Evolutionary conservation across 2,329 filamentous ascomycete genomes (phyloP), one percentile per base, ranked within the genome.

Genomic region (Pseudocercospora fuligena): DNA sequence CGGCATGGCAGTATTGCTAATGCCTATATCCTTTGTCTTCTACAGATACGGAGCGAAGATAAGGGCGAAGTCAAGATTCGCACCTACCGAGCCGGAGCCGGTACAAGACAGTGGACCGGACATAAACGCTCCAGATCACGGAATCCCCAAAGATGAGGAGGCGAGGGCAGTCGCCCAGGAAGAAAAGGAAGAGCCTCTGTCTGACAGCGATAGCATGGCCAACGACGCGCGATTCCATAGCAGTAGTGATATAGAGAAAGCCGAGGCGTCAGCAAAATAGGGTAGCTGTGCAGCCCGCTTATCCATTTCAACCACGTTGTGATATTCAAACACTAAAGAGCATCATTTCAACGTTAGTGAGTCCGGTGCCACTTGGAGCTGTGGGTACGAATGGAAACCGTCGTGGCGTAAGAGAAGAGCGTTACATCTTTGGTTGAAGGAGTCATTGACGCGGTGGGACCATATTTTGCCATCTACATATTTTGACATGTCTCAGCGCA

Each of bases 1-100:
- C 7, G 84, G 82, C 9, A 77, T 85, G 1, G 75, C 73, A 1
- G 66, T n/a, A 78, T 77, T 66, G 64, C 78, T 78, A 19, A 63
- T 63, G 60, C 72, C 73, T 1, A 74, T 75, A 27, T 73, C 74
- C 0, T 75, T 75, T 63, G 31, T 63, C 9, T 69, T 69, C 46
- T 51, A 65, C 9, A 58, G 51, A 36, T 69, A 66, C 23, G 67
- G 67, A 1, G 61, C 33, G 21, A 54, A 33, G 21, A 69, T 66
- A 19, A 49, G 67, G n/a, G 25, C 23, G 49, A 61, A 49, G 40
- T 64, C 56, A 3, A 64, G 54, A 36, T 69, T 69, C 31, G 64
- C 64, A 7, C 61, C 64, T 12, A 66, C 66, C 23, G 25, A 40
- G 19, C 31, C 8, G 12, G 31, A 21, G 46, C 19, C 29, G 25